Evolutionary conservation across 202 grass and related monocot genomes (phyloP).

Genomic region (Dendrocalamus latiflorus): DNA sequence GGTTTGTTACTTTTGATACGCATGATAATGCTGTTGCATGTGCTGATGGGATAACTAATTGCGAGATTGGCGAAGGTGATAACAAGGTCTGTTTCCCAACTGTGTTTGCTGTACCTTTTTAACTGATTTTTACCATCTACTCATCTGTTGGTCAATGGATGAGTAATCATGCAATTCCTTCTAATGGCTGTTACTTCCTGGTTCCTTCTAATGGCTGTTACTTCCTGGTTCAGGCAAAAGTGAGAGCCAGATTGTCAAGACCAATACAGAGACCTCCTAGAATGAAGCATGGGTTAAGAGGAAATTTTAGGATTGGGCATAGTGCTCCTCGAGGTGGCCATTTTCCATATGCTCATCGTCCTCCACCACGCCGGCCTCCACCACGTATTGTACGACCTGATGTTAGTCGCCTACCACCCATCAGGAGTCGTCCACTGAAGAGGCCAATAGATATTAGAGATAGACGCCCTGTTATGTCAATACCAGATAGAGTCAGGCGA

Average conservation of each 20-base stretch:
- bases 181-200: no score
- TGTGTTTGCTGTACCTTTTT: background rate
- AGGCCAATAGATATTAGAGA: conserved; percentile 69
- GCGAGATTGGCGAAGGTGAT: conserved; percentile 72
- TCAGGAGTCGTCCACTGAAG: conserved; percentile 52
- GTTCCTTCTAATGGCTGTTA: background rate
- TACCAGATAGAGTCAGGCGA: conserved; percentile 60
- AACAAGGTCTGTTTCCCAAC: conserved; percentile 54
- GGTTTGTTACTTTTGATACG: conserved; percentile 92
- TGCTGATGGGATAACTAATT: conserved; percentile 61
- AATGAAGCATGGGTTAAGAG: conserved; percentile 60
- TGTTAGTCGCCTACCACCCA: conserved; percentile 31
- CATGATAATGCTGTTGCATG: conserved; percentile 91
- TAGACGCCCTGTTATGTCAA: conserved; percentile 54
- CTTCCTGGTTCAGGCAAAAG: conserved; percentile 57
- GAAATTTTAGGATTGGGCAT: conserved; percentile 64
- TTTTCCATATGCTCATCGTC: conserved; percentile 44
- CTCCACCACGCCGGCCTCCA: conserved; percentile 28
- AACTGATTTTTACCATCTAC: background rate
- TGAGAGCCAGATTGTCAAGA: conserved; percentile 78
- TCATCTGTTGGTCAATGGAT: background rate
- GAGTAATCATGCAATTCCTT: background rate
- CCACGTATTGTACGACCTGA: conserved; percentile 39
- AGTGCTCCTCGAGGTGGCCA: conserved; percentile 44
- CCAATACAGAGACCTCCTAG: conserved; percentile 73